Base-by-base conservation (phyloP, 2,329 filamentous ascomycete genomes). In the Didymella pinodella region DNA sequence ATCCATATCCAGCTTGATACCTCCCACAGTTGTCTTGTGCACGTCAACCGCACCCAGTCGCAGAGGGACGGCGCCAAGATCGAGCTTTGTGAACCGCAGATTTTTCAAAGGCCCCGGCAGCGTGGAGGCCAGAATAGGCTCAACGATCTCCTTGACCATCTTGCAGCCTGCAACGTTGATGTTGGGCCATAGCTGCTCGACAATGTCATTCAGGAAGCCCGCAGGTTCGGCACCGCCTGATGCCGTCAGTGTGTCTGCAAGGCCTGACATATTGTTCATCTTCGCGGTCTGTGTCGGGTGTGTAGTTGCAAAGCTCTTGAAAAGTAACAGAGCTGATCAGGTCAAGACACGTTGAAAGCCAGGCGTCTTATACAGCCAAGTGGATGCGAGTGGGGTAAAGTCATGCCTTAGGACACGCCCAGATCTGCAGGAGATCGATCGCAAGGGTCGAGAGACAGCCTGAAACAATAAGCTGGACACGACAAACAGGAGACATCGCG, bases 1-100 rank as follows among this genome's bases (percentile, higher is more conserved):
- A 56, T 83, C 75, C 75, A 83, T 77, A 45, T 83, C 81, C 3
- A 83, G 74, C 70, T 82, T 82, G 67, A 83, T 82, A 14, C 80
- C 81, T 2, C 73, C 74, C 7, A 68, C 75, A 4, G 78, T 73
- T 4, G 78, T 78, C 73, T 80, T 82, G 68, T 80, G 78, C 2
- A 82, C 79, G 41, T 81, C 77, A 3, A 83, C 79, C 18, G 77
- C 74, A 3, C 75, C 76, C 7, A 83, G 63, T 18, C 60, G 65
- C 22, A 83, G 68, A 2, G 81, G 81, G 0, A 80, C 70, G 2
- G 65, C 54, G 0, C 81, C 81, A 8, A 83, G 68, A 40, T 83
- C 81, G 31, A 83, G 69, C 68, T 83, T 83, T 52, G 72, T 70
- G 63, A 83, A 83, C 10, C 73, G 71, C 36, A 83, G 72, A 4